Evolutionary conservation across 176 grass and related monocot genomes (phyloP).

Genomic region (Hsuehochloa calcarea): DNA sequence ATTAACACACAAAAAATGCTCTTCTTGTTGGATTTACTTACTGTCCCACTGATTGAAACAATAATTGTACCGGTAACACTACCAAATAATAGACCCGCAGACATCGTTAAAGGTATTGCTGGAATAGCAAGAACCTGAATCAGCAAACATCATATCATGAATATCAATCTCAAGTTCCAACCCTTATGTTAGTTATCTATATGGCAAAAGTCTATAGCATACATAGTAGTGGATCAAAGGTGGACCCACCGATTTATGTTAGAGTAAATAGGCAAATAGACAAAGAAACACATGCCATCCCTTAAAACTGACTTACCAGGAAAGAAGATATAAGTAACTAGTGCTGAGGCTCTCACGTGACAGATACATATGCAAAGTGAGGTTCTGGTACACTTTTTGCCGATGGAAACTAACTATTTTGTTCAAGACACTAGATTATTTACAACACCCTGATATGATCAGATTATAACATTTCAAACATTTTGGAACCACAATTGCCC

Average conservation of each 20-base stretch:
- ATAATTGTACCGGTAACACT: conserved; percentile 83
- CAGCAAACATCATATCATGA: neutral
- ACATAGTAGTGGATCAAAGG: neutral
- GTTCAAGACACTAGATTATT: neutral
- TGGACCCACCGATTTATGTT: neutral
- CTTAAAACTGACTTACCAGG: neutral
- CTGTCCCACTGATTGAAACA: conserved; percentile 94
- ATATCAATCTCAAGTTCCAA: conserved; percentile 15
- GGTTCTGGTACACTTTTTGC: neutral
- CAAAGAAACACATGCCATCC: neutral
- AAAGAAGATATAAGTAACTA: neutral
- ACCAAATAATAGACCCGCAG: conserved; percentile 86
- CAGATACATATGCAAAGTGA: neutral
- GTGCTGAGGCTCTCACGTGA: conserved; percentile 3
- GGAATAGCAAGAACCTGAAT: conserved; percentile 95
- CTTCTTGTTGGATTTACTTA: conserved; percentile 43
- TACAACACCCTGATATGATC: neutral
- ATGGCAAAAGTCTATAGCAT: neutral
- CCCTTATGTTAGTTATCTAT: neutral
- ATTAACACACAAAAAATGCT: conserved; percentile 5
- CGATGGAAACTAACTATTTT: neutral
- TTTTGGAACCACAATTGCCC: neutral
- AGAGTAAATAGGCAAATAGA: neutral
- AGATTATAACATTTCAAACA: conserved; percentile 4
- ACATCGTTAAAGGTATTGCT: conserved; percentile 97